phyloP scores from a whole-genome alignment of 2,329 filamentous ascomycete genomes.

The Ceratocystis variospora region DNA sequence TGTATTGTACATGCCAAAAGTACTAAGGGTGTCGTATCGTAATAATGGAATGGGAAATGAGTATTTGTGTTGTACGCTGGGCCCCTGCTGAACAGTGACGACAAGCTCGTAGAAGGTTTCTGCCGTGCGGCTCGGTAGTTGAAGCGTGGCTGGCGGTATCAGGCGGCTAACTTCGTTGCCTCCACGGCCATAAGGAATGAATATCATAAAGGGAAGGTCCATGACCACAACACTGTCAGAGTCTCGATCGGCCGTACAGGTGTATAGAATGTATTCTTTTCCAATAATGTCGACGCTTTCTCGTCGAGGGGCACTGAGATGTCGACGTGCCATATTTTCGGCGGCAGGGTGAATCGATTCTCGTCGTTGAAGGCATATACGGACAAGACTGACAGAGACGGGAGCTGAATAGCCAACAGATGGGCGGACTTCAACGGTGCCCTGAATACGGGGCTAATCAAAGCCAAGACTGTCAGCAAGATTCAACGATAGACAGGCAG shows the following conservation, averaged over 20 bases:
- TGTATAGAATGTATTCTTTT: slow-evolving; percentile 85
- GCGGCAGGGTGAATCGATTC: slow-evolving; percentile 95
- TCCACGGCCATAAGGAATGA: slow-evolving; percentile 86
- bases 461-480: neutral
- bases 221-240: slow-evolving; percentile 83
- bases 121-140: slow-evolving; percentile 81
- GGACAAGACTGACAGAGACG: slow-evolving; percentile 81
- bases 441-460: slow-evolving; percentile 79
- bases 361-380: slow-evolving; percentile 81
- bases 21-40: slow-evolving; percentile 90
- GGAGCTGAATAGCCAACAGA: slow-evolving; percentile 73
- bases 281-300: slow-evolving; percentile 88
- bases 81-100: slow-evolving; percentile 86
- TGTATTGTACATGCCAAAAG: slow-evolving; percentile 98
- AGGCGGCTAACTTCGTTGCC: slow-evolving; percentile 75
- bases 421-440: slow-evolving; percentile 91
- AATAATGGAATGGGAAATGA: slow-evolving; percentile 80
- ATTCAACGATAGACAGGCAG: neutral
- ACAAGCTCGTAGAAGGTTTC: slow-evolving; percentile 96
- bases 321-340: slow-evolving; percentile 85
- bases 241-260: slow-evolving; percentile 70
- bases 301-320: slow-evolving; percentile 75
- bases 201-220: slow-evolving; percentile 94
- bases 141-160: slow-evolving; percentile 82
- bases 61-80: slow-evolving; percentile 76